Evolutionary conservation across 2,329 filamentous ascomycete genomes (phyloP), one percentile per base, ranked within the genome.

Genomic region (Colletotrichum noveboracense): DNA sequence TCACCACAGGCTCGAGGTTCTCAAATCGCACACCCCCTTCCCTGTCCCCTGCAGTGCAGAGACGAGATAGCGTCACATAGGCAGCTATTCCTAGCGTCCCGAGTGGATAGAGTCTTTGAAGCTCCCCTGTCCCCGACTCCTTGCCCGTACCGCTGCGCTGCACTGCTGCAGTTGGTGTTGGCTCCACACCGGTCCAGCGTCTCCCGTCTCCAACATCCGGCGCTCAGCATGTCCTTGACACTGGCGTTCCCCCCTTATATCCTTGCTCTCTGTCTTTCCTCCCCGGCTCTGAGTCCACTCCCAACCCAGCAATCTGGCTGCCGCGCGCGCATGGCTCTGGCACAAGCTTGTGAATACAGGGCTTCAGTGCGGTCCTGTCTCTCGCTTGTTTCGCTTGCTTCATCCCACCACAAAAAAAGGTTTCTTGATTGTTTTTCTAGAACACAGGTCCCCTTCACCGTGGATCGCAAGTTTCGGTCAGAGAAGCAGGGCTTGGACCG

Each of bases 41-140:
- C 76, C 69, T 77, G 69, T 75, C 70, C 76, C 74, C 74, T 77
- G 74, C 76, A 68, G 62, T 60, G 36, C 64, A 73, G 43, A 65
- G 34, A 61, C 58, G 66, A 77, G 74, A 74, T 74, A 77, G 76
- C 70, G 76, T 74, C 70, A 77, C 69, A 75, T 66, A 76, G 74
- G 74, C 74, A 64, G 30, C 66, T 32, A 64, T 74, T 76, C 66
- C 71, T 76, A 71, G 74, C 74, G 74, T 76, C 38, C 74, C 74
- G 71, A 61, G 71, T 75, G 74, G 74, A 66, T 62, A n/a, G 60
- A 58, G 30, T 34, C 32, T 32, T 68, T 43, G 52, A 66, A 28
- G 10, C 10, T 48, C 43, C 70, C 74, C 60, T 66, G 71, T 24
- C 21, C 34, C 24, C 32, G 32, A 32, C 64, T 60, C 24, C 36